Evolutionary conservation across 371 early-diverging fungal genomes (phyloP).

Genomic region (Mortierella sp.): DNA sequence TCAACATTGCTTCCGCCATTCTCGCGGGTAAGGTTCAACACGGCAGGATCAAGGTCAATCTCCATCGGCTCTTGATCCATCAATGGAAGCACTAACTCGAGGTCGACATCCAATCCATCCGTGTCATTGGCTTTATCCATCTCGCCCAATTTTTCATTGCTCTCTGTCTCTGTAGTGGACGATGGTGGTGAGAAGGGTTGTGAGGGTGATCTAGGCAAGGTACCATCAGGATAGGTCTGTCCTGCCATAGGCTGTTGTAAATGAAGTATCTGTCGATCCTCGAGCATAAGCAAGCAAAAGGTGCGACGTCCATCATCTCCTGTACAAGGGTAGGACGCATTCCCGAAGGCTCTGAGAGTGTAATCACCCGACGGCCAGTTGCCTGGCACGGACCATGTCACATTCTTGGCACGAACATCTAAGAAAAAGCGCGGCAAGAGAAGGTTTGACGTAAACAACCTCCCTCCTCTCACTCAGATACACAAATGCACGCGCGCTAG

Average conservation of each 20-base stretch:
- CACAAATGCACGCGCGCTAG: too few species aligned
- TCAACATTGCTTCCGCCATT: not conserved
- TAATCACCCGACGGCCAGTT: constrained; percentile 21
- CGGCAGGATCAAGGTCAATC: constrained; percentile 5
- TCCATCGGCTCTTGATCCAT: not conserved
- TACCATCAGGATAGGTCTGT: constrained; percentile 1
- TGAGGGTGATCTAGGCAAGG: not conserved
- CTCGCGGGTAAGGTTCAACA: constrained; percentile 1
- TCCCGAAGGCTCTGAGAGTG: constrained; percentile 38
- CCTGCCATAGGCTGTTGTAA: constrained; percentile 2
- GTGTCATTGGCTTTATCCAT: not conserved
- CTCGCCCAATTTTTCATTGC: too few species aligned
- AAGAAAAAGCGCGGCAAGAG: not conserved
- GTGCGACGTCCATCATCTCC: constrained; percentile 5
- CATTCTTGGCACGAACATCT: constrained; percentile 27
- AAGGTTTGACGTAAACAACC: not conserved
- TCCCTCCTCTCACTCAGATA: too few species aligned
- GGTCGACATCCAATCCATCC: not conserved
- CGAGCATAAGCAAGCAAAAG: constrained; percentile 17
- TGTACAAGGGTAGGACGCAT: constrained; percentile 22
- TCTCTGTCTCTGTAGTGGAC: not conserved
- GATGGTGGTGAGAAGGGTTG: not conserved
- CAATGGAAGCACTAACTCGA: not conserved
- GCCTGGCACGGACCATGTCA: constrained; percentile 40
- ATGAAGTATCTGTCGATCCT: constrained; percentile 26